These are phyloP conservation scores for Nicotiana tomentosiformis DNA, from an alignment of 257 asterid genomes.

Conservation along the genomic window DNA sequence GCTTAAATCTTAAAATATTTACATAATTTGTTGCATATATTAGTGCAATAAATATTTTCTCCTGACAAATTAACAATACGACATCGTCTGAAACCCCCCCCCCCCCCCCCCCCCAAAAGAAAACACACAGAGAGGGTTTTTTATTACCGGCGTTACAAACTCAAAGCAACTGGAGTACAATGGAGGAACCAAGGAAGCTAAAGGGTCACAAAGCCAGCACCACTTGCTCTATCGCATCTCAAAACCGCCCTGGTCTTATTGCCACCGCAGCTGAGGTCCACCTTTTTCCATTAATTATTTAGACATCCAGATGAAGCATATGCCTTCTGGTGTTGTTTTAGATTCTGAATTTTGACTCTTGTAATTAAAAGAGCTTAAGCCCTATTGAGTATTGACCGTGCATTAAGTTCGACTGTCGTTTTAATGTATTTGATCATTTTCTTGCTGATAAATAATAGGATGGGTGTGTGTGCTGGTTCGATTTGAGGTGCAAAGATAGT, in stretches of 20 bases:
- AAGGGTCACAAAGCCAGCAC: constrained; percentile 69
- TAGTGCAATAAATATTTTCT: no score
- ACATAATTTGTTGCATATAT: neutral
- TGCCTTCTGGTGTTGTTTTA: neutral
- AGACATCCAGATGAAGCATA: neutral
- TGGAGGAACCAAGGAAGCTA: constrained; percentile 65
- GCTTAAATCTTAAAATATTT: no score
- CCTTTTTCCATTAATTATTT: neutral
- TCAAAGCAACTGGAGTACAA: neutral
- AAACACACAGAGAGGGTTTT: neutral
- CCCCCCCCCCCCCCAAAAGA: neutral
- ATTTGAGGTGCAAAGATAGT: constrained; percentile 78
- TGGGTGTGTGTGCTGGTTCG: constrained; percentile 78
- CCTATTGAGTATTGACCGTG: no score
- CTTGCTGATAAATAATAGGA: constrained; percentile 32
- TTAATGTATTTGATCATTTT: neutral
- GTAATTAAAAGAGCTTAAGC: neutral
- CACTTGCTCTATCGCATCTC: constrained; percentile 79
- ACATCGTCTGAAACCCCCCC: neutral
- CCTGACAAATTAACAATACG: neutral
- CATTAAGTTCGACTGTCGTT: no score
- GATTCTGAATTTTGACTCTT: neutral
- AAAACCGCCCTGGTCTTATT: constrained; percentile 59
- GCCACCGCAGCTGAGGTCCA: constrained; percentile 82
- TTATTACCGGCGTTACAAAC: no score